phyloP scores from a whole-genome alignment of 2,329 filamentous ascomycete species.

The Pseudogymnoascus sp. region DNA sequence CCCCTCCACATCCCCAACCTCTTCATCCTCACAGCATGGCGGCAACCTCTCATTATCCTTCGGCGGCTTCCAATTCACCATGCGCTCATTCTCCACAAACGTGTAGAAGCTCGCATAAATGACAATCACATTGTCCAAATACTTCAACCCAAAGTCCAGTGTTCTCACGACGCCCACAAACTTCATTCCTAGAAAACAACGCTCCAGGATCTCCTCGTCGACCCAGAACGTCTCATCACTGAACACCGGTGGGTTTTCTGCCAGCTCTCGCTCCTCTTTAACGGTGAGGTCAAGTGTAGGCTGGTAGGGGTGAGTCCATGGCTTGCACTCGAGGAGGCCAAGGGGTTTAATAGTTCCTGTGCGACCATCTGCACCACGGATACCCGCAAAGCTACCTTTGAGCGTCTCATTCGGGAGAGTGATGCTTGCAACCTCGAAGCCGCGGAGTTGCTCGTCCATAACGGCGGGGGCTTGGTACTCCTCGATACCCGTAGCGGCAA shows the following conservation, averaged over 20 bases:
- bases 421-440: slow-evolving; percentile 53
- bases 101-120: slow-evolving; percentile 56
- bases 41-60: slow-evolving; percentile 18
- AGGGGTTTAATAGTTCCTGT: slow-evolving; percentile 33
- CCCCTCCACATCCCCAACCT: slow-evolving; percentile 12
- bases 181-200: slow-evolving; percentile 59
- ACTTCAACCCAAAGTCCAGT: slow-evolving; percentile 52
- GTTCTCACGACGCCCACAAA: slow-evolving; percentile 47
- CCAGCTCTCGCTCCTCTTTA: slow-evolving; percentile 20
- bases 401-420: slow-evolving; percentile 36
- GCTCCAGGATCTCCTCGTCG: slow-evolving; percentile 51
- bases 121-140: slow-evolving; percentile 51
- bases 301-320: slow-evolving; percentile 32
- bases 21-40: slow-evolving; percentile 17
- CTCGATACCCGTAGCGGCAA: slow-evolving; percentile 11
- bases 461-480: slow-evolving; percentile 12
- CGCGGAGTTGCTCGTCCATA: slow-evolving; percentile 37
- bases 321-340: slow-evolving; percentile 39
- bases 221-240: slow-evolving; percentile 54
- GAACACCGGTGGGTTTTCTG: slow-evolving; percentile 19
- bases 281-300: slow-evolving; percentile 22
- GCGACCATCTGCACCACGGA: slow-evolving; percentile 31
- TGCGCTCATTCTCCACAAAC: slow-evolving; percentile 60
- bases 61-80: slow-evolving; percentile 58
- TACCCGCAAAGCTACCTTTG: slow-evolving; percentile 38